phyloP scores from a whole-genome alignment of 2,329 filamentous ascomycete species.

The Fusarium devonianum region DNA sequence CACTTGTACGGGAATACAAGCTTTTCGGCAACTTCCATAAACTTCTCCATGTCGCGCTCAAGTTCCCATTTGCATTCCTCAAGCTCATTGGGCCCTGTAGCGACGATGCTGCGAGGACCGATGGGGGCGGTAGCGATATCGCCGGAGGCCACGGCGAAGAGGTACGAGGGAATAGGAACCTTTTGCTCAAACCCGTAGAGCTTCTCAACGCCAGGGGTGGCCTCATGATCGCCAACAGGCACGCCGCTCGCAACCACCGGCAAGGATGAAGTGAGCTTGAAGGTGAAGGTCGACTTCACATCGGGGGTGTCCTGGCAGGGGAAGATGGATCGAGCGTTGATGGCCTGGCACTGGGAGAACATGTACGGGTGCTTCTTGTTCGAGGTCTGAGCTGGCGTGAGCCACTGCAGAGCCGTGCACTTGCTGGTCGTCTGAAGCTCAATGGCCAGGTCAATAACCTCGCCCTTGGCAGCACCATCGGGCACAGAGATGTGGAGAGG shows the following conservation, averaged over 20 bases:
- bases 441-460: conserved; percentile 66
- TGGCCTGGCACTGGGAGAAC: conserved; percentile 98
- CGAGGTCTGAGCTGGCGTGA: conserved; percentile 90
- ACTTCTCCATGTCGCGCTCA: conserved; percentile 88
- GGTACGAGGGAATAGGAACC: conserved; percentile 91
- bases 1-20: conserved; percentile 87
- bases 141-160: conserved; percentile 89
- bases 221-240: conserved; percentile 54
- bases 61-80: conserved; percentile 88
- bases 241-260: conserved; percentile 94
- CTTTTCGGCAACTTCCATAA: conserved; percentile 84
- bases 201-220: conserved; percentile 58
- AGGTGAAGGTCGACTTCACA: conserved; percentile 93
- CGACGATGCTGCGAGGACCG: conserved; percentile 83
- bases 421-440: conserved; percentile 81
- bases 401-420: conserved; percentile 94
- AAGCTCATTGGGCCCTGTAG: conserved; percentile 87
- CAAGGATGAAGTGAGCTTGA: conserved; percentile 84
- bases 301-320: conserved; percentile 98
- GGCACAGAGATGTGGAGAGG: conserved; percentile 72
- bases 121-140: conserved; percentile 88
- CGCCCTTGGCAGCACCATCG: conserved; percentile 60
- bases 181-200: conserved; percentile 88
- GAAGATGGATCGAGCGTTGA: conserved; percentile 91
- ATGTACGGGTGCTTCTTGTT: conserved; percentile 97